These are phyloP conservation scores for Nemania serpens DNA, from an alignment of 2,329 filamentous ascomycete species.

Conservation along the genomic window DNA sequence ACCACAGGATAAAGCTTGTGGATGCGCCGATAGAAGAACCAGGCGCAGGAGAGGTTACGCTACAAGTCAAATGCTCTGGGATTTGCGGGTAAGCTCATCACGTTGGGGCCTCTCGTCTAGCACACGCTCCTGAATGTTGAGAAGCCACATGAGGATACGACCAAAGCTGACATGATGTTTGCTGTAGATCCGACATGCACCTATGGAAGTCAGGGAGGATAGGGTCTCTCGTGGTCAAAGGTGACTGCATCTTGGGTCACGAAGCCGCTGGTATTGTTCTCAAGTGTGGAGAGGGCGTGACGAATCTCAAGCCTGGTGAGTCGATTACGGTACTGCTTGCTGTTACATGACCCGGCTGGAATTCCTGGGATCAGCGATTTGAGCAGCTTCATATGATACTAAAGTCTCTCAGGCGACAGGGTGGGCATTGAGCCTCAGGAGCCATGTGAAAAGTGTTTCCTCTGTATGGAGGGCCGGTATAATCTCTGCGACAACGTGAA, in stretches of 20 bases:
- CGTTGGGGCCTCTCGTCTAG: neutral
- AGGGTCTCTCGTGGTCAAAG: slow-evolving; percentile 64
- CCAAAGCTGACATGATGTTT: slow-evolving; percentile 9
- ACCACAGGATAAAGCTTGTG: slow-evolving; percentile 61
- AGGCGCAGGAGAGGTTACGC: slow-evolving; percentile 57
- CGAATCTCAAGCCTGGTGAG: slow-evolving; percentile 52
- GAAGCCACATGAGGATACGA: neutral
- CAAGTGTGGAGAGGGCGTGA: slow-evolving; percentile 59
- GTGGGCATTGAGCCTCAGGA: slow-evolving; percentile 71
- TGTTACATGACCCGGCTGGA: no score
- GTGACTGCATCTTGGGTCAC: slow-evolving; percentile 68
- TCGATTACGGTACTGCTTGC: neutral
- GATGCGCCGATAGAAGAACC: slow-evolving; percentile 63
- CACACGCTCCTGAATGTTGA: neutral
- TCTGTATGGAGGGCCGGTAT: slow-evolving; percentile 63
- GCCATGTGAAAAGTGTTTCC: slow-evolving; percentile 64
- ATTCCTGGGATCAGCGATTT: neutral
- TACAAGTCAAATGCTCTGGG: slow-evolving; percentile 67
- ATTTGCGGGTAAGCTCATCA: slow-evolving; percentile 60
- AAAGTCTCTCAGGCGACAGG: slow-evolving; percentile 54
- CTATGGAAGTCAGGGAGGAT: slow-evolving; percentile 70
- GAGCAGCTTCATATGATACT: neutral
- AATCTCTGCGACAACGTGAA: slow-evolving; percentile 67
- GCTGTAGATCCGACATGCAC: slow-evolving; percentile 66
- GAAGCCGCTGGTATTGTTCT: slow-evolving; percentile 67